Evolutionary conservation across 805 yeast genomes (phyloP).

Genomic region (Wickerhamiella sorbophila): DNA sequence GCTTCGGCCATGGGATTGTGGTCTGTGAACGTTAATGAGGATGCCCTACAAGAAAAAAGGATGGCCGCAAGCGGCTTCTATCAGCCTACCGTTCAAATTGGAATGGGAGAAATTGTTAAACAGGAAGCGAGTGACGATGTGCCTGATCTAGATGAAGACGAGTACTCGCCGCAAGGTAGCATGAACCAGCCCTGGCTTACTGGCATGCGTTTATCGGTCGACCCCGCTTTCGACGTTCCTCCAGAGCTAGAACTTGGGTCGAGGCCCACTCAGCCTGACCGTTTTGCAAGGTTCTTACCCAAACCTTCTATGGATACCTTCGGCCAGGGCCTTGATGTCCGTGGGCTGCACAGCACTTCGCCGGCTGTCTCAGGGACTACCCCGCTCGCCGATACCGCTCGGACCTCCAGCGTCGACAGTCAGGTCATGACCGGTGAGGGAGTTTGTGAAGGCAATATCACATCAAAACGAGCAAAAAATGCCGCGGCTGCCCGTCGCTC

Average conservation of each 20-base stretch:
- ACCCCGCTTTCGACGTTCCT: neutral
- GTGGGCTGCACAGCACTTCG: neutral
- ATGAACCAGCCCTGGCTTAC: neutral
- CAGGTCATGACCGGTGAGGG: neutral
- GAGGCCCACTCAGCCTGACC: neutral
- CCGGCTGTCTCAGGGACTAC: neutral
- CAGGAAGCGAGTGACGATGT: neutral
- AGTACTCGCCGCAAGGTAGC: neutral
- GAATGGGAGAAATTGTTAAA: no score
- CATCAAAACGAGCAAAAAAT: neutral
- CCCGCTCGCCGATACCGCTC: neutral
- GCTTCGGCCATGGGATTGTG: neutral
- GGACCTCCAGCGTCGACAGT: neutral
- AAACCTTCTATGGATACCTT: neutral
- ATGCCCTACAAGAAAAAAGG: neutral
- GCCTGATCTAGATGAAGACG: neutral
- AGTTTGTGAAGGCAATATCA: neutral
- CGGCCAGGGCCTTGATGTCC: neutral
- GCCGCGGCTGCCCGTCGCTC: constrained; percentile 1
- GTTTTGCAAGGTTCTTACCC: no score
- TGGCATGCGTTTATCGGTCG: neutral
- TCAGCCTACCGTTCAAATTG: no score
- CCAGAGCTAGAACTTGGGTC: neutral
- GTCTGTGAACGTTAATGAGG: neutral
- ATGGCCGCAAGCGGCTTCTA: no score